A percentile compares a stretch with the other conserved stretches of the same genome.
Evolutionary conservation across 2,329 filamentous ascomycete genomes (phyloP).

Genomic region (Alternaria sp.): DNA sequence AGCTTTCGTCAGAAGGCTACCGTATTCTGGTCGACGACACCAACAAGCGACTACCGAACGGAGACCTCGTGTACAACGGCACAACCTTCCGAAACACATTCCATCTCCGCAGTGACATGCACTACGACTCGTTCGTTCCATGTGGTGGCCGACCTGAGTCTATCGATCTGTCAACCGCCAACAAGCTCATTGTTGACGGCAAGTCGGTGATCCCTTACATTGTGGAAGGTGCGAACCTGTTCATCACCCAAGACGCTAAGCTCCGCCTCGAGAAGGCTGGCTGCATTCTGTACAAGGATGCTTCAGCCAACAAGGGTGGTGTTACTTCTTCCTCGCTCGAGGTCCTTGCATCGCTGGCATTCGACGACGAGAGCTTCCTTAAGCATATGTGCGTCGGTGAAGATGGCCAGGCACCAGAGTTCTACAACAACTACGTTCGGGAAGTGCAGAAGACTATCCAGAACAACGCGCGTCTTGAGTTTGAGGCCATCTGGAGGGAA

Average conservation of each 20-base stretch:
- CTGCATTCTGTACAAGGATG: conserved; percentile 95
- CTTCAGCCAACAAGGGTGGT: conserved; percentile 97
- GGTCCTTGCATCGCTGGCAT: conserved; percentile 90
- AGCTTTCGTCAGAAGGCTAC: conserved; percentile 87
- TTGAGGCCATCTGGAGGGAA: conserved; percentile 98
- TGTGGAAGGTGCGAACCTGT: conserved; percentile 96
- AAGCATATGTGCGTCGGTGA: conserved; percentile 91
- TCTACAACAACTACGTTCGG: conserved; percentile 93
- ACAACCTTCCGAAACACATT: conserved; percentile 97
- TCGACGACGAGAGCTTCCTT: conserved; percentile 86
- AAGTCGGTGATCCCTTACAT: conserved; percentile 91
- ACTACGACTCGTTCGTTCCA: conserved; percentile 90
- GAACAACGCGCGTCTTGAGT: conserved; percentile 90
- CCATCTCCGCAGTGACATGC: conserved; percentile 77
- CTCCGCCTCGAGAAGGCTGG: conserved; percentile 93
- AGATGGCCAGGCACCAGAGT: conserved; percentile 79
- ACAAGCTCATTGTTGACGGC: conserved; percentile 86
- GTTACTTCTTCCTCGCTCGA: conserved; percentile 97
- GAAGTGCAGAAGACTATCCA: conserved; percentile 90
- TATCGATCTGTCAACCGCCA: conserved; percentile 87
- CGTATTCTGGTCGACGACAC: conserved; percentile 90
- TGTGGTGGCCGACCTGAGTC: conserved; percentile 97
- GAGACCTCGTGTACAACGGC: conserved; percentile 87
- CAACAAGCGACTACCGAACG: conserved; percentile 84
- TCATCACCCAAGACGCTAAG: conserved; percentile 98